phyloP scores from a whole-genome alignment of 768 basidiomycete genomes.

The Tricholoma hemisulphureum region DNA sequence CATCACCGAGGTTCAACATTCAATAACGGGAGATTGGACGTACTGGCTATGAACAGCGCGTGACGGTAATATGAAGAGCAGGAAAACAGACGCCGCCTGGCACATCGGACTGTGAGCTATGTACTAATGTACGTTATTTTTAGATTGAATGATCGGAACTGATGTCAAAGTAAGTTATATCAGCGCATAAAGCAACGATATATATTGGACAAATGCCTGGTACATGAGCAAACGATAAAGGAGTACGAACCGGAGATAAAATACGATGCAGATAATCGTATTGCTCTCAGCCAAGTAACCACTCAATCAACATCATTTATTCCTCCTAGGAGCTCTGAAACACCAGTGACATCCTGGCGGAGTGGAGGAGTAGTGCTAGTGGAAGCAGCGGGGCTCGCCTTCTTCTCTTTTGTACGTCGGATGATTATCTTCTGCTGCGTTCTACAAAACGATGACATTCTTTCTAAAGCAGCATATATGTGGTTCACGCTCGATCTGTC shows the following conservation, averaged over 20 bases:
- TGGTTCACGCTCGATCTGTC: conserved; percentile 3
- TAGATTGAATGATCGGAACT: no score
- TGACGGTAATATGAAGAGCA: no score
- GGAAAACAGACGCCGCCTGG: no score
- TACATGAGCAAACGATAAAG: not conserved
- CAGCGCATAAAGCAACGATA: not conserved
- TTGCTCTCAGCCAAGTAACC: no score
- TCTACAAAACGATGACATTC: conserved; percentile 2
- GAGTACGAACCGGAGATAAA: not conserved
- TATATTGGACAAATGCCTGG: not conserved
- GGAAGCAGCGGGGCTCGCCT: not conserved
- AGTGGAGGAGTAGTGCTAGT: not conserved
- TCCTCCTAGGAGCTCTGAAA: not conserved
- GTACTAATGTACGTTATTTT: not conserved
- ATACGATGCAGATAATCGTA: no score
- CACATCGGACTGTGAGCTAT: no score
- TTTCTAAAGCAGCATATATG: conserved; percentile 1
- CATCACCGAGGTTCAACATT: not conserved
- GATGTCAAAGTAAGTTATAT: no score
- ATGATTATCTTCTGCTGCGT: conserved; percentile 3
- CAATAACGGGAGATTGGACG: not conserved
- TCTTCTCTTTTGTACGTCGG: not conserved
- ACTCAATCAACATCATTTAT: conserved; percentile 1
- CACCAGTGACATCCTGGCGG: not conserved
- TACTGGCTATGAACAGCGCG: not conserved